phyloP scores from a whole-genome alignment of 768 basidiomycete species.

The Serendipita indica region DNA sequence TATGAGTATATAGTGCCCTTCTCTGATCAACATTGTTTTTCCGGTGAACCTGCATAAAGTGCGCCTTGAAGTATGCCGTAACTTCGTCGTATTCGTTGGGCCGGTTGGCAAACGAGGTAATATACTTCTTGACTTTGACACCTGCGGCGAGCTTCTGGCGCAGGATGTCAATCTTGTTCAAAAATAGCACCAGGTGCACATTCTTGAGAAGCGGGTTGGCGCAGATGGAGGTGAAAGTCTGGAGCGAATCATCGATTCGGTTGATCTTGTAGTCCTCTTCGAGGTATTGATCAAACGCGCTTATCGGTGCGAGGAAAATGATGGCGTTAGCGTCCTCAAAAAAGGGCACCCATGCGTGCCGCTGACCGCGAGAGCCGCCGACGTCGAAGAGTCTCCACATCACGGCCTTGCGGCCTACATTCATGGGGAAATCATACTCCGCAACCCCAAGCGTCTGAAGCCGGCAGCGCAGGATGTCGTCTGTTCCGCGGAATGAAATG shows the following conservation, averaged over 20 bases:
- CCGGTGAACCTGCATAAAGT: slow-evolving; percentile 62
- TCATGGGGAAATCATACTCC: slow-evolving; percentile 59
- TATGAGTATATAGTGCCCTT: slow-evolving; percentile 40
- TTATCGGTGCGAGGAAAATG: slow-evolving; percentile 76
- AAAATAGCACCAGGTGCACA: slow-evolving; percentile 56
- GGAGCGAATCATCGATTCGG: slow-evolving; percentile 67
- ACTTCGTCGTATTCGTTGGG: slow-evolving; percentile 57
- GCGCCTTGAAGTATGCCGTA: slow-evolving; percentile 69
- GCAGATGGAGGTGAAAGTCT: slow-evolving; percentile 61
- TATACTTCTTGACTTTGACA: slow-evolving; percentile 57
- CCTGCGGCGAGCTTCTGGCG: slow-evolving; percentile 56
- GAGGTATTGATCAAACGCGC: slow-evolving; percentile 80
- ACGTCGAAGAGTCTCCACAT: slow-evolving; percentile 76
- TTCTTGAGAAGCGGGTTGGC: slow-evolving; percentile 58
- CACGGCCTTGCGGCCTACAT: slow-evolving; percentile 44
- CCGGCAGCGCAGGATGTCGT: slow-evolving; percentile 65
- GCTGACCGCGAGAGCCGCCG: slow-evolving; percentile 64
- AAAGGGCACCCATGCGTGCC: slow-evolving; percentile 71
- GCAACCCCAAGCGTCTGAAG: slow-evolving; percentile 68
- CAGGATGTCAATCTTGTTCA: slow-evolving; percentile 70
- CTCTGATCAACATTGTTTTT: slow-evolving; percentile 48
- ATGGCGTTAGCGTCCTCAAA: slow-evolving; percentile 79
- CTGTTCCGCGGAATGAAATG: slow-evolving; percentile 24
- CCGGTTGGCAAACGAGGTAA: slow-evolving; percentile 57
- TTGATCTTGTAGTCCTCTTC: slow-evolving; percentile 71